A percentile compares a stretch with the other conserved stretches of the same genome.
Evolutionary conservation across 805 yeast species (phyloP).

Genomic region (Cyberlindnera lachancei): DNA sequence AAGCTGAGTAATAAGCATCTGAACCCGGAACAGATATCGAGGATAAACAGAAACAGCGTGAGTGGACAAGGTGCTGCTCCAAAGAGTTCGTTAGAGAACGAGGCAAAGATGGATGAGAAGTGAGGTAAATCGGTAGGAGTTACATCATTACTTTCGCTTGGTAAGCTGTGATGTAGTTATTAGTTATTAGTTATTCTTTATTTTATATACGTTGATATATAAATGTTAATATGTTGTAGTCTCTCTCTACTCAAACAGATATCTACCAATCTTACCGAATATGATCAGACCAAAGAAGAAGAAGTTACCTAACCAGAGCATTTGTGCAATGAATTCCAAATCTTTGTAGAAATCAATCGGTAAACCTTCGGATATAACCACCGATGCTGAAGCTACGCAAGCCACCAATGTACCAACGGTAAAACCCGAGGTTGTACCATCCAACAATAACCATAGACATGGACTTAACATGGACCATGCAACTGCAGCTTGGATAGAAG

Average conservation of each 20-base stretch:
- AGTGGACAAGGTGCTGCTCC: slow-evolving; percentile 39
- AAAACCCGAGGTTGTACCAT: slow-evolving; percentile 49
- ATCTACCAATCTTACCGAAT: slow-evolving; percentile 65
- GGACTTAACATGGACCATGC: slow-evolving; percentile 59
- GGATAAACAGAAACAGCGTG: slow-evolving; percentile 52
- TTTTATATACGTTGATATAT: too few species aligned
- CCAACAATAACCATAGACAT: slow-evolving; percentile 59
- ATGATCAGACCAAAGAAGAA: slow-evolving; percentile 58
- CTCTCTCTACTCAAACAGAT: slow-evolving; percentile 34
- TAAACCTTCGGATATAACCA: slow-evolving; percentile 32
- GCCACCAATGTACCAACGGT: slow-evolving; percentile 29
- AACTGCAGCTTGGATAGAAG: slow-evolving; percentile 55
- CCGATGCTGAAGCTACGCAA: slow-evolving; percentile 13
- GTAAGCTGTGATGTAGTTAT: too few species aligned
- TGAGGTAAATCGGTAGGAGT: too few species aligned
- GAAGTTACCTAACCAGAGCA: slow-evolving; percentile 54
- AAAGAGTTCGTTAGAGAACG: slow-evolving; percentile 49
- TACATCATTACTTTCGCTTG: too few species aligned
- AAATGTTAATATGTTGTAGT: too few species aligned
- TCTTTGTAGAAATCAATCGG: slow-evolving; percentile 50
- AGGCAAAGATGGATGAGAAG: slow-evolving; percentile 23
- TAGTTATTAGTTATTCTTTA: too few species aligned
- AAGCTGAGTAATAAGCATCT: slow-evolving; percentile 17
- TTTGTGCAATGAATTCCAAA: slow-evolving; percentile 31
- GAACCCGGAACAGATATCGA: slow-evolving; percentile 42